Percentiles rank a stretch among this genome's conserved stretches.
These are phyloP conservation scores for Geotrichum cucujoidarum DNA, from an alignment of 1,139 yeast species.

Conservation along the genomic window DNA sequence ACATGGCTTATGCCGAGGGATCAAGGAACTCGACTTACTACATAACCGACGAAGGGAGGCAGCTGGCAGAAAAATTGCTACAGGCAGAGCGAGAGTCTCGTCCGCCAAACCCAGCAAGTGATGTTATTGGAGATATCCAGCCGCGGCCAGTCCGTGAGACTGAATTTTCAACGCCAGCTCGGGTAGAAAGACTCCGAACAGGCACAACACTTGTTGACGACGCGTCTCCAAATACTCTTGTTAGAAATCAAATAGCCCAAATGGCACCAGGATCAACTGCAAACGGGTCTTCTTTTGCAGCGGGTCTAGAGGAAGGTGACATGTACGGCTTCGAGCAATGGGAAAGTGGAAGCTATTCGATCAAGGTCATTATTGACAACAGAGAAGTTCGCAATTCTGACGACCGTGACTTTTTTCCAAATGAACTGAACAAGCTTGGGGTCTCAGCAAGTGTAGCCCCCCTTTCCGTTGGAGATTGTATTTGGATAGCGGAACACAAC, in stretches of 20 bases:
- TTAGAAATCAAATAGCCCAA: conserved; percentile 12
- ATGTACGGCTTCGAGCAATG: conserved; percentile 35
- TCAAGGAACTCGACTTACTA: conserved; percentile 50
- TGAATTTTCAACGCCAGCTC: conserved; percentile 1
- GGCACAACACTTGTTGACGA: background rate
- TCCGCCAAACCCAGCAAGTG: background rate
- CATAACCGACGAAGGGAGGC: conserved; percentile 69
- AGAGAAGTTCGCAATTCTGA: conserved; percentile 54
- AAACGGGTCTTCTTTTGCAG: background rate
- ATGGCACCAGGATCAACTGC: conserved; percentile 4
- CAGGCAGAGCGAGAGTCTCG: conserved; percentile 39
- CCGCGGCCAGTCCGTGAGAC: background rate
- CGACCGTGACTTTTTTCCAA: conserved; percentile 37
- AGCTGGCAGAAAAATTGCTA: conserved; percentile 56
- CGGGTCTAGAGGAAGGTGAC: background rate
- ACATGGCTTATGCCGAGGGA: conserved; percentile 54
- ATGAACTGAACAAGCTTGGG: conserved; percentile 48
- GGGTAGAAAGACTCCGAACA: background rate
- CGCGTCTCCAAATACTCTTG: conserved; percentile 14
- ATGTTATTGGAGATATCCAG: background rate
- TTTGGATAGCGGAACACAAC: conserved; percentile 79
- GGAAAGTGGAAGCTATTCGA: conserved; percentile 51
- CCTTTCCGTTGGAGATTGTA: conserved; percentile 77
- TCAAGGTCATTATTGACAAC: conserved; percentile 67
- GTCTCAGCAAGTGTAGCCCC: conserved; percentile 52